Conservation (phyloP, 768 basidiomycete species). For the Paxillus ammoniavirescens region DNA sequence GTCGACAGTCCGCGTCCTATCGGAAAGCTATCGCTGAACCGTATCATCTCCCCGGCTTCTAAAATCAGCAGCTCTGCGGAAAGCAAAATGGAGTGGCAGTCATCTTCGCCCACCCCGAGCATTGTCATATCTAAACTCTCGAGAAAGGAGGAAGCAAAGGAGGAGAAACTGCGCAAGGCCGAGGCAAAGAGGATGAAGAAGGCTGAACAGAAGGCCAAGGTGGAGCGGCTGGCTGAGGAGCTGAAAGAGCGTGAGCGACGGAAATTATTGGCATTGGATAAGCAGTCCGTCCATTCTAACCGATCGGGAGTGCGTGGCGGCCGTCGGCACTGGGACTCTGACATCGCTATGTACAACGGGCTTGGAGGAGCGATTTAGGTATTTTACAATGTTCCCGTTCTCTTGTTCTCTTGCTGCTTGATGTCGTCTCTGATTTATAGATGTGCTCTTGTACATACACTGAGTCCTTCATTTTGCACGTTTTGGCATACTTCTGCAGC, state of each 20-base stretch:
- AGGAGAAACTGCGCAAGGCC: conserved; percentile 43
- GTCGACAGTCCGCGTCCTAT: conserved; percentile 6
- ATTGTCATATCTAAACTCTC: conserved; percentile 5
- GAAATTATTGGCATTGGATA: conserved; percentile 28
- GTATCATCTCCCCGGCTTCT: conserved; percentile 24
- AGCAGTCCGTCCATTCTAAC: conserved; percentile 28
- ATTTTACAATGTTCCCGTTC: not conserved
- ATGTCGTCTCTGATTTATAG: conserved; percentile 16
- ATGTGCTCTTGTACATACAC: conserved; percentile 14
- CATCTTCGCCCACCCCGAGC: conserved; percentile 20
- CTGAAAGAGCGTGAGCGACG: conserved; percentile 40
- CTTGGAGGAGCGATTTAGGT: conserved; percentile 25
- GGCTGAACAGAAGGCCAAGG: conserved; percentile 38
- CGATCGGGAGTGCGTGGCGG: conserved; percentile 15
- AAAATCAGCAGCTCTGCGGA: conserved; percentile 14
- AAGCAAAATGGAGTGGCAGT: conserved; percentile 1
- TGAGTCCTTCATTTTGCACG: conserved; percentile 10
- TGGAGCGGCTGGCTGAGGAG: conserved; percentile 43
- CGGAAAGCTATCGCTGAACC: conserved; percentile 24
- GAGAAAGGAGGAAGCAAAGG: conserved; percentile 31
- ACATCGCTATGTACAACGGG: conserved; percentile 33
- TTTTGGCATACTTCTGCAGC: conserved; percentile 8
- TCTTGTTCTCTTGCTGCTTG: conserved; percentile 14
- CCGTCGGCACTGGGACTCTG: conserved; percentile 22
- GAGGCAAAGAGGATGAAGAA: conserved; percentile 44